Evolutionary conservation across 768 basidiomycete genomes (phyloP).

Genomic region (Xerocomus brunneocitrinus): DNA sequence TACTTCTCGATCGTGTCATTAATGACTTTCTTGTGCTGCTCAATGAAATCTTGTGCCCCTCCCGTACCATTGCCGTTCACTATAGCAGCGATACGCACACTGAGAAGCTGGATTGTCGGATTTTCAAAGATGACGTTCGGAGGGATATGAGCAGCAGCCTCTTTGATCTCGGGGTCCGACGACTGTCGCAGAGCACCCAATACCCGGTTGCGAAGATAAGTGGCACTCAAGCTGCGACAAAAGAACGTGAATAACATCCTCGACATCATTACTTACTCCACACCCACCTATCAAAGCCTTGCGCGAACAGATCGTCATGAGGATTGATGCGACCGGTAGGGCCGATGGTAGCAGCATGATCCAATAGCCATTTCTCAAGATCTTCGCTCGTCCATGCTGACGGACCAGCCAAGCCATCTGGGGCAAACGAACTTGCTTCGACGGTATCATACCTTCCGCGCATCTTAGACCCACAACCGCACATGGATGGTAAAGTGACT

Average conservation of each 20-base stretch:
- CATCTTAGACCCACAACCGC: not conserved
- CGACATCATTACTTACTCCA: not conserved
- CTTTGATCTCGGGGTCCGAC: conserved; percentile 18
- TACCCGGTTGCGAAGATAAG: conserved; percentile 20
- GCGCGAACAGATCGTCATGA: conserved; percentile 19
- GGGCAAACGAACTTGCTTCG: not conserved
- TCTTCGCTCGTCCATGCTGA: conserved; percentile 1
- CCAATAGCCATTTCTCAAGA: conserved; percentile 12
- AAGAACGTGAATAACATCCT: not conserved
- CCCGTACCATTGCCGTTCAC: not conserved
- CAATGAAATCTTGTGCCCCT: not conserved
- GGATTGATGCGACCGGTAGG: conserved; percentile 2
- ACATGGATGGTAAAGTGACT: not conserved
- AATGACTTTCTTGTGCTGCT: conserved; percentile 18
- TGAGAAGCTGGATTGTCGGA: conserved; percentile 31
- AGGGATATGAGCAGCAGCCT: conserved; percentile 21
- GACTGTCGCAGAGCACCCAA: conserved; percentile 23
- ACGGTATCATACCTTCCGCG: conserved; percentile 3
- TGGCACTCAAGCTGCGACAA: conserved; percentile 19
- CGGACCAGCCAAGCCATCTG: not conserved
- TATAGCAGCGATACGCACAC: conserved; percentile 7
- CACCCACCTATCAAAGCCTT: conserved; percentile 36
- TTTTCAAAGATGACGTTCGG: conserved; percentile 33
- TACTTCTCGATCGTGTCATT: conserved; percentile 39
- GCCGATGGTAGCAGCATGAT: conserved; percentile 4